Conservation (phyloP, 169 alveolate species). For the Eimeria nieschulzi region DNA sequence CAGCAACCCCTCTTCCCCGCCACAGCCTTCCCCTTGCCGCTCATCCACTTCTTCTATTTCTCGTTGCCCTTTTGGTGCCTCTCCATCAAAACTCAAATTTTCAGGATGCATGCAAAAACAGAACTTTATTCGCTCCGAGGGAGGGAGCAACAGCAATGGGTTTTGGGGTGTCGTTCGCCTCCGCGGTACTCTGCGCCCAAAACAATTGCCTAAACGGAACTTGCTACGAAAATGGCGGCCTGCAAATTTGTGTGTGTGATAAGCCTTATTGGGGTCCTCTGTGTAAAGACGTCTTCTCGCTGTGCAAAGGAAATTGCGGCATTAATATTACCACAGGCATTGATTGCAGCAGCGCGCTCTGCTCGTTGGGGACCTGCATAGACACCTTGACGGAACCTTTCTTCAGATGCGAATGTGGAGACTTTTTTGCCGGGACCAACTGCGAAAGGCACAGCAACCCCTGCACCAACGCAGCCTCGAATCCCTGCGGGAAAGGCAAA, state of each 20-base stretch:
- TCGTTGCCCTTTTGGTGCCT: background rate
- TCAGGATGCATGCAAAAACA: background rate
- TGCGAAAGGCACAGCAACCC: constrained; percentile 75
- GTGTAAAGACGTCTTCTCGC: constrained; percentile 48
- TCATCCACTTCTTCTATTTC: background rate
- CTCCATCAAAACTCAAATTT: background rate
- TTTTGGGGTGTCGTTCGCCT: constrained; percentile 20
- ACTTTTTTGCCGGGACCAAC: constrained; percentile 63
- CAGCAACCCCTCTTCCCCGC: background rate
- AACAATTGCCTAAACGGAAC: constrained; percentile 69
- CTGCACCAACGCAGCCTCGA: constrained; percentile 65
- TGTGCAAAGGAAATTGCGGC: constrained; percentile 71
- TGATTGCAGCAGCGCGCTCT: constrained; percentile 69
- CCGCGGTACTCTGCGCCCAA: constrained; percentile 56
- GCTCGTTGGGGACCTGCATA: constrained; percentile 64
- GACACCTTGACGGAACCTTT: constrained; percentile 65
- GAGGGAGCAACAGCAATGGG: background rate
- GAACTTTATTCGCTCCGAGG: background rate
- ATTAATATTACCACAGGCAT: constrained; percentile 63
- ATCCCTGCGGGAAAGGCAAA: constrained; percentile 72
- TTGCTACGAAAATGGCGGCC: constrained; percentile 65
- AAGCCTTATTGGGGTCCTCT: constrained; percentile 59
- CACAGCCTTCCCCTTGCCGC: background rate
- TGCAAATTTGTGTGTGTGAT: constrained; percentile 71
- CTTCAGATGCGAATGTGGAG: constrained; percentile 69